These are phyloP conservation scores for Intubia oerlemansii DNA, from an alignment of 2,329 filamentous ascomycete genomes.

Conservation along the genomic window DNA sequence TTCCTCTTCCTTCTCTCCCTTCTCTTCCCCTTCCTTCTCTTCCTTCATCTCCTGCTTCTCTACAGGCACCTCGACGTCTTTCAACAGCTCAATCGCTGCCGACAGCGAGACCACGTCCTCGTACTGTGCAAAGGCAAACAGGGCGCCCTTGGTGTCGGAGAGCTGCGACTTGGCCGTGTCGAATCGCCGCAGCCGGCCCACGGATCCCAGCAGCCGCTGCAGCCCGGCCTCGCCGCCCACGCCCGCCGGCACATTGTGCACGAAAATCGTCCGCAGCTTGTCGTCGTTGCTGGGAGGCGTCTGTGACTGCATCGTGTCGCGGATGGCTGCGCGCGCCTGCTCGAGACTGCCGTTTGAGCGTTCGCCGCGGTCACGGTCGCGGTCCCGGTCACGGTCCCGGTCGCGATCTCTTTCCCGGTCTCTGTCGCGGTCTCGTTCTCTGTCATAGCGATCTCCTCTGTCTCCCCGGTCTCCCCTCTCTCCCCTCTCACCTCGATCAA, in stretches of 20 bases:
- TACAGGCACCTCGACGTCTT: constrained; percentile 60
- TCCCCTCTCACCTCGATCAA: not conserved
- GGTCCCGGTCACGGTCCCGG: not conserved
- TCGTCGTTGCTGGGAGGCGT: constrained; percentile 77
- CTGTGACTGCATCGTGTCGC: constrained; percentile 49
- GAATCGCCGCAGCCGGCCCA: constrained; percentile 68
- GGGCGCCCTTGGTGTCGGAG: constrained; percentile 55
- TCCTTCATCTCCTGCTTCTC: constrained; percentile 44
- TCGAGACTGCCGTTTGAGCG: constrained; percentile 32
- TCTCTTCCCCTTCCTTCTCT: constrained; percentile 9
- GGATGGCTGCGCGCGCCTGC: constrained; percentile 40
- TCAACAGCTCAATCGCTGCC: constrained; percentile 66
- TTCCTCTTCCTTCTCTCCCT: constrained; percentile 16
- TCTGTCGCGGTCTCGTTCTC: too few species aligned
- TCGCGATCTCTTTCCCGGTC: too few species aligned
- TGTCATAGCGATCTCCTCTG: not conserved
- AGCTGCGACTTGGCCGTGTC: constrained; percentile 43
- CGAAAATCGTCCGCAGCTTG: constrained; percentile 74
- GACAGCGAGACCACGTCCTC: constrained; percentile 78
- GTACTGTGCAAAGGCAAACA: constrained; percentile 90
- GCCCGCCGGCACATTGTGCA: constrained; percentile 68
- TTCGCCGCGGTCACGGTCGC: not conserved
- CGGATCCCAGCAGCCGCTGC: constrained; percentile 56
- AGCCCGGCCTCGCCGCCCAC: constrained; percentile 56
- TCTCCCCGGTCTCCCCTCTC: constrained; percentile 1